Conservation (phyloP, 108 stramenopile genomes). For the Nannochloropsis gaditana region DNA sequence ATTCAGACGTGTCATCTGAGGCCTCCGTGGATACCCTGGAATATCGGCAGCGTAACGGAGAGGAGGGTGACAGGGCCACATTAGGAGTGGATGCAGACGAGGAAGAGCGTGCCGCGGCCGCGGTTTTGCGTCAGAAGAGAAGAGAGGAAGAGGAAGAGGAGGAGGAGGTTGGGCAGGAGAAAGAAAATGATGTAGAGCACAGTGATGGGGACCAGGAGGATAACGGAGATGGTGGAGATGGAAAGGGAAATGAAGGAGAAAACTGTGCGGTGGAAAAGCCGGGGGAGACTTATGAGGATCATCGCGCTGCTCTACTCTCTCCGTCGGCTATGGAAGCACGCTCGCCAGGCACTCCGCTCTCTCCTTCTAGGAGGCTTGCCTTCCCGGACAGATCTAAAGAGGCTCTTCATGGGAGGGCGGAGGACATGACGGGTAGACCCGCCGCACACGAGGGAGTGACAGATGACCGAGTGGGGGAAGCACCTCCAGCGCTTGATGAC, state of each 20-base stretch:
- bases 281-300: too few relatives aligned
- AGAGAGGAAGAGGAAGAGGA: not conserved
- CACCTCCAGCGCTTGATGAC: too few relatives aligned
- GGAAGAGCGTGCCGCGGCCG: constrained; percentile 12
- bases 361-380: too few relatives aligned
- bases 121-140: not conserved
- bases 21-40: not conserved
- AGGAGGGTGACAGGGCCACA: constrained; percentile 18
- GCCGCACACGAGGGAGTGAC: too few relatives aligned
- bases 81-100: not conserved
- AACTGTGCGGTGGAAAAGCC: too few relatives aligned
- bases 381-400: too few relatives aligned
- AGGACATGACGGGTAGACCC: too few relatives aligned
- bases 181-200: not conserved
- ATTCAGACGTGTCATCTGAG: not conserved
- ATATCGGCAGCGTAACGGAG: not conserved
- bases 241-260: not conserved
- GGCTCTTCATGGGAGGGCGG: too few relatives aligned
- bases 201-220: not conserved
- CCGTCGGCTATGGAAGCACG: too few relatives aligned
- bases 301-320: too few relatives aligned
- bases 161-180: not conserved
- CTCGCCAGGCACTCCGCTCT: too few relatives aligned
- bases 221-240: not conserved
- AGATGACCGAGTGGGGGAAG: too few relatives aligned